Percentiles rank a stretch among this genome's conserved stretches.
Evolutionary conservation across 768 basidiomycete species (phyloP).

Genomic region (Boletus subcaerulescens): DNA sequence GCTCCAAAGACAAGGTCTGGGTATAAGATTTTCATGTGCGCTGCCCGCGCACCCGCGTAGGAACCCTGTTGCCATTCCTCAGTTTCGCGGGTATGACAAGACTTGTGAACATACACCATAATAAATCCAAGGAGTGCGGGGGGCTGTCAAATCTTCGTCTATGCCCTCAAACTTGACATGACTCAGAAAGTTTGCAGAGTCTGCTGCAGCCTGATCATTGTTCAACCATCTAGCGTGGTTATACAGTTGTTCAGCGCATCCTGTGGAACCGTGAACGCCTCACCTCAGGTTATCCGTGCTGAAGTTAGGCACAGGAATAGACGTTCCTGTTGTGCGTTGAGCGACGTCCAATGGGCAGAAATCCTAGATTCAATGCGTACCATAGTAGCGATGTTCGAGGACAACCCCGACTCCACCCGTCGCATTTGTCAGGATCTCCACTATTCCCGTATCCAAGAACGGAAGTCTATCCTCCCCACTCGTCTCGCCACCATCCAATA

Average conservation of each 20-base stretch:
- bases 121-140: conserved; percentile 83
- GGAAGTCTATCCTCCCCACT: conserved; percentile 64
- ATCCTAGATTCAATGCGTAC: conserved; percentile 34
- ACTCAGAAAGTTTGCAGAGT: conserved; percentile 89
- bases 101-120: conserved; percentile 66
- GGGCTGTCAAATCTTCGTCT: conserved; percentile 65
- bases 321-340: conserved; percentile 49
- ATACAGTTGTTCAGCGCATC: conserved; percentile 4
- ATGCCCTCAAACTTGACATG: conserved; percentile 74
- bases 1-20: conserved; percentile 88
- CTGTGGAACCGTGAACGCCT: conserved; percentile 2
- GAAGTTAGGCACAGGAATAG: conserved; percentile 72
- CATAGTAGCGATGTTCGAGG: conserved; percentile 93
- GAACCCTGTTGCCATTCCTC: conserved; percentile 54
- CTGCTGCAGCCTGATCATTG: conserved; percentile 85
- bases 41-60: conserved; percentile 91
- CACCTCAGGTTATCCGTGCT: conserved; percentile 81
- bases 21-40: conserved; percentile 85
- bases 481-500: conserved; percentile 93
- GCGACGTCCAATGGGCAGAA: background rate
- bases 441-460: conserved; percentile 71
- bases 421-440: conserved; percentile 78
- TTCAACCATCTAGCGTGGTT: conserved; percentile 65
- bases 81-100: background rate
- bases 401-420: conserved; percentile 88